Conservation (phyloP, 192 early-diverging fungal genomes). For the Phycomyces nitens region DNA sequence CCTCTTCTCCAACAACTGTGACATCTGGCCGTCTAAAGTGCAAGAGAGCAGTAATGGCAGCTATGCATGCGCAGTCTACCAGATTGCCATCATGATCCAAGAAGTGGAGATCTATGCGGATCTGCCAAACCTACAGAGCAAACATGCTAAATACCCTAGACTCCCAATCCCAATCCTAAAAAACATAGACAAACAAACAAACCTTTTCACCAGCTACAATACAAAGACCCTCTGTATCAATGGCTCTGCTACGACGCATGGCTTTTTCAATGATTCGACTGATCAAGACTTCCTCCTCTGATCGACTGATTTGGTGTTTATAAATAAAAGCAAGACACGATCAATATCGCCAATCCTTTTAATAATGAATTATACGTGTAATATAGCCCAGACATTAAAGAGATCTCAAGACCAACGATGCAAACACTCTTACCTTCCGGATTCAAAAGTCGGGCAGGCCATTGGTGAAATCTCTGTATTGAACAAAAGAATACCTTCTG, state of each 20-base stretch:
- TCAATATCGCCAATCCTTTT: background rate
- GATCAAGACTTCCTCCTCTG: constrained; percentile 83
- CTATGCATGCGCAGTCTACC: constrained; percentile 87
- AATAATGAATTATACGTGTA: too few relatives aligned
- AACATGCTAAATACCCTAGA: too few relatives aligned
- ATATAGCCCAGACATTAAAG: too few relatives aligned
- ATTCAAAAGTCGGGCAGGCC: constrained; percentile 75
- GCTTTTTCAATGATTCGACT: constrained; percentile 87
- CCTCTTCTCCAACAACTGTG: constrained; percentile 86
- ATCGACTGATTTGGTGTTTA: constrained; percentile 42
- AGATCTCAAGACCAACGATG: too few relatives aligned
- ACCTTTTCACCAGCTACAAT: constrained; percentile 93
- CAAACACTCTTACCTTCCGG: constrained; percentile 53
- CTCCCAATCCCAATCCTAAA: too few relatives aligned
- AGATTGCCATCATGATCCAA: constrained; percentile 95
- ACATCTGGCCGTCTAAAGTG: constrained; percentile 96
- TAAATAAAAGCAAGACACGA: constrained; percentile 2
- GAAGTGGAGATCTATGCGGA: constrained; percentile 88
- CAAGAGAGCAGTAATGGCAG: constrained; percentile 81
- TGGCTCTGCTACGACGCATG: constrained; percentile 73
- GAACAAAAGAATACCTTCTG: constrained; percentile 84
- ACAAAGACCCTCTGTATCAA: constrained; percentile 96
- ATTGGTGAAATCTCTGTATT: constrained; percentile 86
- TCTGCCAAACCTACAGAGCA: constrained; percentile 81
- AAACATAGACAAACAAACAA: too few relatives aligned